Conservation (phyloP, 2,329 filamentous ascomycete species). For the Knufia fluminis region DNA sequence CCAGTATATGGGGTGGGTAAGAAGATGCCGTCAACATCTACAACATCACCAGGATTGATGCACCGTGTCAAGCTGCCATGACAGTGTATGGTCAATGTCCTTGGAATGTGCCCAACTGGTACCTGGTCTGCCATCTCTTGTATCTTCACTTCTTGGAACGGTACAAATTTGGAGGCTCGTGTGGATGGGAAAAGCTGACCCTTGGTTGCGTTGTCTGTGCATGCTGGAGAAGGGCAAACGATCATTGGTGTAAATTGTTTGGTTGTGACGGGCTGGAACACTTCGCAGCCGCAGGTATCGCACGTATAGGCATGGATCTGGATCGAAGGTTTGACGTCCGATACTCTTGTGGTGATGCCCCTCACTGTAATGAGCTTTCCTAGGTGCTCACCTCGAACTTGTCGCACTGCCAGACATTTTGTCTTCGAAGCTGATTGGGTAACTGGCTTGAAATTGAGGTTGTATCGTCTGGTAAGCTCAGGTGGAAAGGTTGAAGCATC, state of each 20-base stretch:
- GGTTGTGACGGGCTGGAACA: conserved; percentile 89
- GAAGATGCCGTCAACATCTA: conserved; percentile 92
- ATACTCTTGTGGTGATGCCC: conserved; percentile 88
- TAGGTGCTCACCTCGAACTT: conserved; percentile 86
- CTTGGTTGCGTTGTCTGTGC: conserved; percentile 80
- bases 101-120: conserved; percentile 91
- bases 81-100: conserved; percentile 80
- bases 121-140: conserved; percentile 99
- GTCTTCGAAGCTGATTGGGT: conserved; percentile 61
- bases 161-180: conserved; percentile 91
- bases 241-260: conserved; percentile 84
- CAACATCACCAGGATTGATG: conserved; percentile 86
- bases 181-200: conserved; percentile 90
- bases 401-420: conserved; percentile 71
- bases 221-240: conserved; percentile 83
- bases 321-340: conserved; percentile 95
- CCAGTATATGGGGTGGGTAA: conserved; percentile 97
- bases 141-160: conserved; percentile 97
- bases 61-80: conserved; percentile 77
- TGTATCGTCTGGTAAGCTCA: conserved; percentile 86
- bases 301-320: conserved; percentile 97
- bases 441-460: conserved; percentile 87
- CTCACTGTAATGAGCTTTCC: conserved; percentile 89
- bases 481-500: conserved; percentile 77
- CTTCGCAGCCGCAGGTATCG: conserved; percentile 90